Percentiles rank a stretch among this genome's conserved stretches.
These are phyloP conservation scores for Hemileccinum impolitum DNA, from an alignment of 768 basidiomycete genomes.

Conservation along the genomic window DNA sequence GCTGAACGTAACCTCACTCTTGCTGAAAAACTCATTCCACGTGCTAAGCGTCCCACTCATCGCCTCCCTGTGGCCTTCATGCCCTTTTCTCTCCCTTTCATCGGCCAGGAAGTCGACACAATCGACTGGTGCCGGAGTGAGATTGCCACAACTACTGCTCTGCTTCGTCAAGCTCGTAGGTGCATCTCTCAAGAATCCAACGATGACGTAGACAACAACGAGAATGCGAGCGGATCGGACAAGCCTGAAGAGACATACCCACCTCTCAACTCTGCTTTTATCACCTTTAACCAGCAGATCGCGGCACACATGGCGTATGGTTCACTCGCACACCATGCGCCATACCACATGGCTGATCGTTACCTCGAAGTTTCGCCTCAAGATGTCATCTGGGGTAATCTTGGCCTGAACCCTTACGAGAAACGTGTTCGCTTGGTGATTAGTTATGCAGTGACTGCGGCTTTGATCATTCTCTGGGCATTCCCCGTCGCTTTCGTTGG, in stretches of 20 bases:
- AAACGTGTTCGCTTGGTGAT: conserved; percentile 60
- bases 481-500: conserved; percentile 88
- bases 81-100: conserved; percentile 57
- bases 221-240: conserved; percentile 8
- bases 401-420: conserved; percentile 89
- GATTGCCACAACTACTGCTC: conserved; percentile 52
- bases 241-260: conserved; percentile 43
- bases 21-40: conserved; percentile 60
- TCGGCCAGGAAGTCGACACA: conserved; percentile 88
- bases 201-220: conserved; percentile 20
- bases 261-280: conserved; percentile 70
- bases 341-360: conserved; percentile 74
- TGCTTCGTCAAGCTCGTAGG: conserved; percentile 51
- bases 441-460: conserved; percentile 74
- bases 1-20: conserved; percentile 32
- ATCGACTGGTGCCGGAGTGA: conserved; percentile 87
- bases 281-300: conserved; percentile 90
- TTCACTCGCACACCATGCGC: conserved; percentile 71
- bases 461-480: conserved; percentile 83
- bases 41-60: conserved; percentile 73
- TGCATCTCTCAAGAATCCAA: conserved; percentile 16
- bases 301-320: conserved; percentile 87
- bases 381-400: conserved; percentile 91
- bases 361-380: conserved; percentile 81
- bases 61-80: conserved; percentile 55